A percentile compares a stretch with the other conserved stretches of the same genome.
These are phyloP conservation scores for Cucurbita argyrosperma DNA, from an alignment of 306 rosid genomes.

Conservation along the genomic window DNA sequence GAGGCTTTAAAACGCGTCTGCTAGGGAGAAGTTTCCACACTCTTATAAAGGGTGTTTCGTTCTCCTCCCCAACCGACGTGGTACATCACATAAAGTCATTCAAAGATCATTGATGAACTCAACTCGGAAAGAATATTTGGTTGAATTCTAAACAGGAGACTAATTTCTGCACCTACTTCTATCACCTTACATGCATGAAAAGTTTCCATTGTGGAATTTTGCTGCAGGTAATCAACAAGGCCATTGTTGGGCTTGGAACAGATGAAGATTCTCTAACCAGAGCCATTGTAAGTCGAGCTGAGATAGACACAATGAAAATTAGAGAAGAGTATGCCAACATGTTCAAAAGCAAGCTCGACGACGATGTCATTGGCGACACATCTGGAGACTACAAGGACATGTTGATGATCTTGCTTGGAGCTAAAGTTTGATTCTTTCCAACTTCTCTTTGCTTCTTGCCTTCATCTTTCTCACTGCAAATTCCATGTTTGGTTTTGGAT, in stretches of 20 bases:
- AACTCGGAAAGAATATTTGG: not conserved
- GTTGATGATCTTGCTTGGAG: slow-evolving; percentile 74
- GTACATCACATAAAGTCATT: not conserved
- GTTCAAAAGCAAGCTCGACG: slow-evolving; percentile 40
- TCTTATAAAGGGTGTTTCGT: too few relatives aligned
- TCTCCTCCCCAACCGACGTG: too few relatives aligned
- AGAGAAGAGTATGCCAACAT: slow-evolving; percentile 43
- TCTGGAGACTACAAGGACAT: slow-evolving; percentile 71
- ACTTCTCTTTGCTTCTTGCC: not conserved
- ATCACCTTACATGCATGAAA: not conserved
- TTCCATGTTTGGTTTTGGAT: not conserved
- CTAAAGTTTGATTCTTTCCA: slow-evolving; percentile 22
- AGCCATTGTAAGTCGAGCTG: slow-evolving; percentile 69
- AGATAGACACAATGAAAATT: slow-evolving; percentile 48
- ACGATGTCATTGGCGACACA: slow-evolving; percentile 57
- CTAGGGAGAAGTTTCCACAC: too few relatives aligned
- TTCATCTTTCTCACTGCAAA: not conserved
- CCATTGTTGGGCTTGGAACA: slow-evolving; percentile 67
- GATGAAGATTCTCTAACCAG: slow-evolving; percentile 76
- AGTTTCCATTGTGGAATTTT: not conserved
- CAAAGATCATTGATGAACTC: not conserved
- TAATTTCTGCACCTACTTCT: not conserved
- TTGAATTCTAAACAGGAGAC: not conserved
- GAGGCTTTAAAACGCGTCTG: too few relatives aligned
- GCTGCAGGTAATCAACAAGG: slow-evolving; percentile 52